Conservation (phyloP, 805 yeast genomes). For the Starmera pachycereana region DNA sequence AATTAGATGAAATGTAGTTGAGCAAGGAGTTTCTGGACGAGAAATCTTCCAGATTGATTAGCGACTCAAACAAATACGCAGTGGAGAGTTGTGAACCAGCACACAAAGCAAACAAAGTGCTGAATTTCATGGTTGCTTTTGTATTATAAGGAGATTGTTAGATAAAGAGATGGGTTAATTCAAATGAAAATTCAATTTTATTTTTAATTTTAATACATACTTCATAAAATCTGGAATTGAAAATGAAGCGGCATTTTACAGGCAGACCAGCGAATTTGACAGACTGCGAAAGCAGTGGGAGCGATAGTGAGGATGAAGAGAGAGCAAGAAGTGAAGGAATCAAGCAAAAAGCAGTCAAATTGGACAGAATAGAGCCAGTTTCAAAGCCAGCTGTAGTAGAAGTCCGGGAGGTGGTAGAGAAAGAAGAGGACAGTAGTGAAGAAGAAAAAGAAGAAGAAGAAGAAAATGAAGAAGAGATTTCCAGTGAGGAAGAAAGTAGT, state of each 20-base stretch:
- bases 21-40: too few species aligned
- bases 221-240: background rate
- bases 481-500: conserved; percentile 6
- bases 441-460: conserved; percentile 9
- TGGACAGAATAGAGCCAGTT: conserved; percentile 10
- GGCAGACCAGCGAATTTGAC: conserved; percentile 6
- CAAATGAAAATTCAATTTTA: background rate
- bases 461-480: conserved; percentile 5
- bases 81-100: too few species aligned
- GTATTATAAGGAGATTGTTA: too few species aligned
- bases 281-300: conserved; percentile 1
- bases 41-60: too few species aligned
- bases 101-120: too few species aligned
- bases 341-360: background rate
- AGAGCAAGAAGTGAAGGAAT: background rate
- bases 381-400: conserved; percentile 13
- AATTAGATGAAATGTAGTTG: too few species aligned
- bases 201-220: conserved; percentile 1
- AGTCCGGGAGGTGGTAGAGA: conserved; percentile 21
- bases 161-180: background rate
- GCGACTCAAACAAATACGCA: too few species aligned
- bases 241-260: conserved; percentile 7
- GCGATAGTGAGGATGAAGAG: background rate
- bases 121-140: too few species aligned
- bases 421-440: conserved; percentile 22